phyloP scores from a whole-genome alignment of 495 filamentous ascomycete genomes.

The Bathelium albidoporum region DNA sequence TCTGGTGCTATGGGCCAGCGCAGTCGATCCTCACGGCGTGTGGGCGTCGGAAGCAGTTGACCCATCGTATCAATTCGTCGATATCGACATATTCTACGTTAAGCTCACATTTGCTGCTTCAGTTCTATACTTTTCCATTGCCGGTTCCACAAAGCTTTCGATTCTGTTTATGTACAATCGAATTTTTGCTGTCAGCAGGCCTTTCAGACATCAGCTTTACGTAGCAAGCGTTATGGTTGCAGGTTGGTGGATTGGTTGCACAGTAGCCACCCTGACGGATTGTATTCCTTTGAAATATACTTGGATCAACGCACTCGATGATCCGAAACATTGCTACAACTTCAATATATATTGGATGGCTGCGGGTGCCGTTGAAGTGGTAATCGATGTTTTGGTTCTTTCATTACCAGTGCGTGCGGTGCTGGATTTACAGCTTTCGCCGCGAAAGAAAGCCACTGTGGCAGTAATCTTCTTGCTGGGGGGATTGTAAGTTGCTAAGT shows the following conservation, averaged over 20 bases:
- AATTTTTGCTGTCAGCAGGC: constrained; percentile 9
- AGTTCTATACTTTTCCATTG: background rate
- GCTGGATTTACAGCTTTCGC: constrained; percentile 20
- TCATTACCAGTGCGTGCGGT: constrained; percentile 26
- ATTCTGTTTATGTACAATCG: constrained; percentile 19
- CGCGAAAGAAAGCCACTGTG: constrained; percentile 19
- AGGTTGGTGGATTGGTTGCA: background rate
- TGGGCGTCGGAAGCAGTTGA: background rate
- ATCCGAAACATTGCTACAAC: constrained; percentile 21
- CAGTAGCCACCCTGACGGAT: background rate
- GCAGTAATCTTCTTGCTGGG: constrained; percentile 29
- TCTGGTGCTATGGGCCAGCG: background rate
- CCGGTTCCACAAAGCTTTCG: constrained; percentile 10
- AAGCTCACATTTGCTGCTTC: background rate
- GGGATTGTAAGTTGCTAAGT: constrained; percentile 21
- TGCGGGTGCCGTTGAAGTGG: constrained; percentile 23
- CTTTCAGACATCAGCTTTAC: background rate
- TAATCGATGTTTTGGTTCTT: constrained; percentile 28
- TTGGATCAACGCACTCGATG: background rate
- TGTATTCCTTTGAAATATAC: background rate
- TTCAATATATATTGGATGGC: constrained; percentile 25
- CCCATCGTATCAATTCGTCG: background rate
- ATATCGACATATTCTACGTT: background rate
- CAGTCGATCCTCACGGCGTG: background rate
- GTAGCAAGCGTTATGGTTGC: background rate